Conservation (phyloP, 2,329 filamentous ascomycete genomes). For the Curvularia sp. region DNA sequence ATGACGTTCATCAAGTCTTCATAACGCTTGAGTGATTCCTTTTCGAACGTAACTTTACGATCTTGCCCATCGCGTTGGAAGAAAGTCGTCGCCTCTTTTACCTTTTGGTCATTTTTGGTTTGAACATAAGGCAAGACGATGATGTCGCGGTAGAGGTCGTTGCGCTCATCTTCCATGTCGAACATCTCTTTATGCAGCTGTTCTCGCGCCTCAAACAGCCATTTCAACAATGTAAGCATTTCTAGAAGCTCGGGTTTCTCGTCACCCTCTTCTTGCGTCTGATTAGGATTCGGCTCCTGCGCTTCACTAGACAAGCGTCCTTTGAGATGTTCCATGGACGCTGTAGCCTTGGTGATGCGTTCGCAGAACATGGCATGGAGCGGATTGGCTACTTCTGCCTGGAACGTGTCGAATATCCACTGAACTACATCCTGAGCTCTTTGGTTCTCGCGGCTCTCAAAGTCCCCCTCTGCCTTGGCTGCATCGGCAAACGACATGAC, state of each 20-base stretch:
- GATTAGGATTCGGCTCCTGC: slow-evolving; percentile 73
- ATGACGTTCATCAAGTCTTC: slow-evolving; percentile 80
- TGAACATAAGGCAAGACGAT: slow-evolving; percentile 82
- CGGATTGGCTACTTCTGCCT: slow-evolving; percentile 81
- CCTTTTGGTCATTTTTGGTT: slow-evolving; percentile 75
- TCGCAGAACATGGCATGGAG: slow-evolving; percentile 80
- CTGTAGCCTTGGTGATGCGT: slow-evolving; percentile 75
- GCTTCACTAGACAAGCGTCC: slow-evolving; percentile 75
- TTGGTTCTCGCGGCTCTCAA: slow-evolving; percentile 72
- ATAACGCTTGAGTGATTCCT: slow-evolving; percentile 74
- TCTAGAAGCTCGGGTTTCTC: slow-evolving; percentile 93
- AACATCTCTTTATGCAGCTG: slow-evolving; percentile 83
- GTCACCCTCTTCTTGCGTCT: slow-evolving; percentile 92
- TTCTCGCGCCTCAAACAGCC: slow-evolving; percentile 96
- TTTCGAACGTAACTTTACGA: slow-evolving; percentile 73
- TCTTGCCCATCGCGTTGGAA: slow-evolving; percentile 80
- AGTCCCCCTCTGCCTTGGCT: slow-evolving; percentile 78
- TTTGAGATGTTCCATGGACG: slow-evolving; percentile 78
- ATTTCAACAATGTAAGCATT: slow-evolving; percentile 92
- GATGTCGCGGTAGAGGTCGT: slow-evolving; percentile 84
- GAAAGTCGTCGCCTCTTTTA: slow-evolving; percentile 79
- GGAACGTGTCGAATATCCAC: slow-evolving; percentile 82
- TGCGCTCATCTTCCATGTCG: slow-evolving; percentile 82
- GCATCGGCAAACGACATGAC: slow-evolving; percentile 84
- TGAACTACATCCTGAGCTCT: slow-evolving; percentile 76